These are phyloP conservation scores for Aspergillus sclerotiicarbonarius DNA, from an alignment of 495 filamentous ascomycete genomes.

Conservation along the genomic window DNA sequence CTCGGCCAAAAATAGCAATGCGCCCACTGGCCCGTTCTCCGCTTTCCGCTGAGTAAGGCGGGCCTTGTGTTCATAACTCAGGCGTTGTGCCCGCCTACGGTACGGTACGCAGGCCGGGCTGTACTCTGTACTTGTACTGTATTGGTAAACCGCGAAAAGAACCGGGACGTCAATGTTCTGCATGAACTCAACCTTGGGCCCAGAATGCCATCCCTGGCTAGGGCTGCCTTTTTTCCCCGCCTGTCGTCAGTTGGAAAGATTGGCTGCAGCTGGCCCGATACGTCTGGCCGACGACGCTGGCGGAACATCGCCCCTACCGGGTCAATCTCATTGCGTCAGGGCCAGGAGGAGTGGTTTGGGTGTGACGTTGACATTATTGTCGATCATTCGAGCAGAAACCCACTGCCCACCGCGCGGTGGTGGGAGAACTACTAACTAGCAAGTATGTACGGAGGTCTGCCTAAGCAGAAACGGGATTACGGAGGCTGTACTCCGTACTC, in stretches of 20 bases:
- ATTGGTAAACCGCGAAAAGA: not conserved
- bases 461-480: not conserved
- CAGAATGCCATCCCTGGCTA: not conserved
- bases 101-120: not conserved
- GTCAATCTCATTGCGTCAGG: not conserved
- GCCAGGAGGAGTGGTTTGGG: not conserved
- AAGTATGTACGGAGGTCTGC: too few species aligned
- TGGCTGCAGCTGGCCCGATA: not conserved
- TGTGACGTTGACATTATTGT: constrained; percentile 4
- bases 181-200: not conserved
- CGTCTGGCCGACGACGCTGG: too few species aligned
- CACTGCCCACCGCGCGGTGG: too few species aligned
- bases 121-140: not conserved
- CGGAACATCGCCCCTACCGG: too few species aligned
- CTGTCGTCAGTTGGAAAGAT: not conserved
- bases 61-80: not conserved
- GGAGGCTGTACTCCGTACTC: not conserved
- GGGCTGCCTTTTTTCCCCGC: not conserved
- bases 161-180: not conserved
- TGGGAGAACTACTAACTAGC: too few species aligned
- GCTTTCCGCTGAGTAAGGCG: not conserved
- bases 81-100: not conserved
- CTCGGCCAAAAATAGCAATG: constrained; percentile 2
- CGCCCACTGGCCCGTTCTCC: not conserved
- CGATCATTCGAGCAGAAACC: constrained; percentile 1